phyloP scores from a whole-genome alignment of 1,284 basidiomycete genomes.

The Rhizoctonia solani region DNA sequence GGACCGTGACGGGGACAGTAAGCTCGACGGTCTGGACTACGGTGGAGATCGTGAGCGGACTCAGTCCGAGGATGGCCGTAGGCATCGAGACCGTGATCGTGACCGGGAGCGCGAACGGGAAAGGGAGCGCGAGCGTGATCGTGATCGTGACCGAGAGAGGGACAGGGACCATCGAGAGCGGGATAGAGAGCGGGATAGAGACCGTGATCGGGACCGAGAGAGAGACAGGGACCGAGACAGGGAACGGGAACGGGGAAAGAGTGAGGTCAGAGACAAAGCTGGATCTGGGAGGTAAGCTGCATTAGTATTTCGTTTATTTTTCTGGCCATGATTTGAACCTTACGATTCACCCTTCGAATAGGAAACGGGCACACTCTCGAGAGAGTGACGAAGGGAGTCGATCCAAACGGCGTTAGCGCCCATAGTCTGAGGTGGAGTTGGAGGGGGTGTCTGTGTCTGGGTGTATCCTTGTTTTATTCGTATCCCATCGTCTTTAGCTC shows the following conservation, averaged over 20 bases:
- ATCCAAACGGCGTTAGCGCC: constrained; percentile 22
- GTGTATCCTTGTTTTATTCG: constrained; percentile 12
- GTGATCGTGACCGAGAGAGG: constrained; percentile 36
- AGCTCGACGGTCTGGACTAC: constrained; percentile 83
- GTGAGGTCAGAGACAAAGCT: constrained; percentile 32
- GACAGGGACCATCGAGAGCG: constrained; percentile 30
- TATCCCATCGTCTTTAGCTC: constrained; percentile 18
- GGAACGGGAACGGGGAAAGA: constrained; percentile 36
- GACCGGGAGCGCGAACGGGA: constrained; percentile 33
- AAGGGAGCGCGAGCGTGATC: constrained; percentile 36
- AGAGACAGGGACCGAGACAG: constrained; percentile 36
- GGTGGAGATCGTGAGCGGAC: constrained; percentile 56
- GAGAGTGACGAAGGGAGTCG: constrained; percentile 34
- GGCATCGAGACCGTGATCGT: constrained; percentile 42
- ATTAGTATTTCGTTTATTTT: not conserved
- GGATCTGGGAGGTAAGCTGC: constrained; percentile 14
- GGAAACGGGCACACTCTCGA: constrained; percentile 30
- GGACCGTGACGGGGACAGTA: constrained; percentile 77
- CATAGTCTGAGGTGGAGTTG: not conserved
- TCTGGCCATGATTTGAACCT: not conserved
- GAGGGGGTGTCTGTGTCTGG: not conserved
- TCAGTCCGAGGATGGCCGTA: constrained; percentile 53
- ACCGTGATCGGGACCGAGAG: constrained; percentile 32
- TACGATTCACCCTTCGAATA: not conserved
- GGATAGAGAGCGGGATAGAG: constrained; percentile 31